These are phyloP conservation scores for Hawksworthiomyces lignivorus DNA, from an alignment of 2,329 filamentous ascomycete species.

Conservation along the genomic window DNA sequence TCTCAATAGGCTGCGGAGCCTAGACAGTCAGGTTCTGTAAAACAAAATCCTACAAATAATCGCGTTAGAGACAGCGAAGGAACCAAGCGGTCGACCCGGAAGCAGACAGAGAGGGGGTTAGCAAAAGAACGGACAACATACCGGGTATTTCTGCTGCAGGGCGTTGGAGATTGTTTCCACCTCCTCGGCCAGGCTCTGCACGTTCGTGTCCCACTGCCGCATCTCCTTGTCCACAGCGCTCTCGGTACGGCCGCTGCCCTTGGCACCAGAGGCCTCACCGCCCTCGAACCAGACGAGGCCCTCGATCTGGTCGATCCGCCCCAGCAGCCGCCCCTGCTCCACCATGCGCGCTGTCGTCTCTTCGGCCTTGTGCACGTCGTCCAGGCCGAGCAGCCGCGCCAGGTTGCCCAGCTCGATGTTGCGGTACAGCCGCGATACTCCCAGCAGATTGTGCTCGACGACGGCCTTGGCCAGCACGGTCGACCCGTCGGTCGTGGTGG, in stretches of 20 bases:
- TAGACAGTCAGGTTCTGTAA: constrained; percentile 42
- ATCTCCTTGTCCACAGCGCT: constrained; percentile 61
- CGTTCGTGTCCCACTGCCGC: constrained; percentile 81
- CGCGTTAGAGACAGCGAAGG: too few relatives aligned
- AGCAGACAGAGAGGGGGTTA: too few relatives aligned
- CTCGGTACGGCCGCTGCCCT: constrained; percentile 58
- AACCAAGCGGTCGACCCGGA: too few relatives aligned
- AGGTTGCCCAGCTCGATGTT: constrained; percentile 73
- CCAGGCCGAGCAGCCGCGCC: constrained; percentile 68
- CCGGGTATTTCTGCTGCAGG: constrained; percentile 74
- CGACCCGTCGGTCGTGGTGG: constrained; percentile 79
- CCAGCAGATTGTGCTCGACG: constrained; percentile 90
- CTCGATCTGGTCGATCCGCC: constrained; percentile 90
- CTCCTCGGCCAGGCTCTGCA: constrained; percentile 70
- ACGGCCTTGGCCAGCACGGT: constrained; percentile 92
- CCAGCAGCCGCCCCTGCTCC: constrained; percentile 80
- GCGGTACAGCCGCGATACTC: constrained; percentile 68
- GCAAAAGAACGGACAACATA: constrained; percentile 17
- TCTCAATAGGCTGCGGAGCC: too few relatives aligned
- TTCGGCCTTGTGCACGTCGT: constrained; percentile 74
- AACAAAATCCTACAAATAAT: constrained; percentile 42
- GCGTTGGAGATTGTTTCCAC: constrained; percentile 79
- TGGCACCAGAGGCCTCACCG: constrained; percentile 61
- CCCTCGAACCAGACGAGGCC: constrained; percentile 79
- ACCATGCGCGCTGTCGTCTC: constrained; percentile 92